Evolutionary conservation across 371 early-diverging fungal genomes (phyloP).

Genomic region (Phascolomyces articulosus): DNA sequence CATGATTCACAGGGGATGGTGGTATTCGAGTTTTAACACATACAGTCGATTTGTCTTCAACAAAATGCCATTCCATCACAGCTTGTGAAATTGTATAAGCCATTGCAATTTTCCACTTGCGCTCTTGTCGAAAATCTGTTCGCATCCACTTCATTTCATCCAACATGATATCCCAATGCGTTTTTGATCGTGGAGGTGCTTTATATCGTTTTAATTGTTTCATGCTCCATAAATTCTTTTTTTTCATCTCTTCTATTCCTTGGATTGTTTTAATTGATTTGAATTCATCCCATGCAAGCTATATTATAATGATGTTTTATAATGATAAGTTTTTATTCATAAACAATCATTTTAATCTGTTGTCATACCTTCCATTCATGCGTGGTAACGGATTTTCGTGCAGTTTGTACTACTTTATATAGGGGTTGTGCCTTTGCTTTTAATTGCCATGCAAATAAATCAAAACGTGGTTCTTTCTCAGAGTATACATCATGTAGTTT

Average conservation of each 20-base stretch:
- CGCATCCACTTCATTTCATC: slow-evolving; percentile 92
- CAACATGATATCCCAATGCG: slow-evolving; percentile 88
- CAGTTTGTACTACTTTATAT: slow-evolving; percentile 62
- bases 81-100: slow-evolving; percentile 72
- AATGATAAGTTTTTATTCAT: no score
- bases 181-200: slow-evolving; percentile 71
- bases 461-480: slow-evolving; percentile 42
- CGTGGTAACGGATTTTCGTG: slow-evolving; percentile 74
- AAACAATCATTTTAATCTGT: no score
- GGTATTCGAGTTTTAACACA: slow-evolving; percentile 61
- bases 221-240: slow-evolving; percentile 78
- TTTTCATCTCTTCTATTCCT: slow-evolving; percentile 80
- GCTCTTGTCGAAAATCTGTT: slow-evolving; percentile 86
- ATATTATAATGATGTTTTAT: no score
- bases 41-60: slow-evolving; percentile 69
- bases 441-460: slow-evolving; percentile 76
- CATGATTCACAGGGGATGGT: no score
- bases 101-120: slow-evolving; percentile 82
- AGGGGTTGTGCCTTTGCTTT: slow-evolving; percentile 74
- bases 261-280: slow-evolving; percentile 73
- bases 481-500: slow-evolving; percentile 37
- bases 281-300: slow-evolving; percentile 85
- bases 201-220: slow-evolving; percentile 78
- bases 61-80: slow-evolving; percentile 83
- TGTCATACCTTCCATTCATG: slow-evolving; percentile 89